These are phyloP conservation scores for Pelargonium citronellum DNA, from an alignment of 441 rosid genomes.

Conservation along the genomic window DNA sequence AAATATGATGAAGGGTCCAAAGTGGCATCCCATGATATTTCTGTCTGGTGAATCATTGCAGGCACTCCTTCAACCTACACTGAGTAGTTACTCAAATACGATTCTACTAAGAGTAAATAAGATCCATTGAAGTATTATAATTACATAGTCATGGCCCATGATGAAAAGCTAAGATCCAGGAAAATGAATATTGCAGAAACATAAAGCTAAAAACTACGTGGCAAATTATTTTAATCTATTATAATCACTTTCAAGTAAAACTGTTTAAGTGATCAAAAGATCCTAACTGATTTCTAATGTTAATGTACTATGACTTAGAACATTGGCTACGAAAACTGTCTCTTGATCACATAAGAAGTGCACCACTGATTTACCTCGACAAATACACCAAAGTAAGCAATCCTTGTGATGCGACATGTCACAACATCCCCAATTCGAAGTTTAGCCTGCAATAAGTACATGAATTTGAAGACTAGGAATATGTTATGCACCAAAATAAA, in stretches of 20 bases:
- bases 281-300: not conserved
- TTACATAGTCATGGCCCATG: not conserved
- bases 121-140: not conserved
- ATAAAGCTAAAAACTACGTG: not conserved
- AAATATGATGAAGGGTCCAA: conserved; percentile 72
- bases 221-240: not conserved
- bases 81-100: conserved; percentile 12
- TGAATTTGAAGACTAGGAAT: not conserved
- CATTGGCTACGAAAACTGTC: not conserved
- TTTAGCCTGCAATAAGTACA: conserved; percentile 48
- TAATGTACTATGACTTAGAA: not conserved
- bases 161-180: not conserved
- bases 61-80: conserved; percentile 76
- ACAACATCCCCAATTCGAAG: conserved; percentile 88
- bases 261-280: not conserved
- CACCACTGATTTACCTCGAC: conserved; percentile 55
- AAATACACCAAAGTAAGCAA: conserved; percentile 73
- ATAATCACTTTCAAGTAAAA: not conserved
- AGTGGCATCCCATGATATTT: conserved; percentile 94
- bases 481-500: not conserved
- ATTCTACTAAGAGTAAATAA: not conserved
- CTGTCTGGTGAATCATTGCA: conserved; percentile 84
- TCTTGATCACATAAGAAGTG: not conserved
- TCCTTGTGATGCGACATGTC: conserved; percentile 67
- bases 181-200: not conserved